These are phyloP conservation scores for Metschnikowia vanudenii DNA, from an alignment of 805 yeast genomes.

Conservation along the genomic window DNA sequence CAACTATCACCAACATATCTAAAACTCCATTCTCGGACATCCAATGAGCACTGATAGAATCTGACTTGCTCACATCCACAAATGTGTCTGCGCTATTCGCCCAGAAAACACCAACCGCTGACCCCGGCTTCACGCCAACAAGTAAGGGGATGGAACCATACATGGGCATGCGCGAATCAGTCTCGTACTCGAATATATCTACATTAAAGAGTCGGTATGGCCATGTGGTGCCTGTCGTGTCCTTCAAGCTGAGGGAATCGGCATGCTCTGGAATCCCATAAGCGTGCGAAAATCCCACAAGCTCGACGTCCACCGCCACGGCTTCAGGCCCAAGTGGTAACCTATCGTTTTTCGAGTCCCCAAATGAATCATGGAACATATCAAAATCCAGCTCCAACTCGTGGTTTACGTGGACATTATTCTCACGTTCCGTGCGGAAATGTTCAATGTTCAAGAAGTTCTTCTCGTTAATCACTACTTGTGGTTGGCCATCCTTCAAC, in stretches of 20 bases:
- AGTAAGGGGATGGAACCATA: slow-evolving; percentile 93
- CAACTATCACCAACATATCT: slow-evolving; percentile 71
- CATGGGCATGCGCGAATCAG: slow-evolving; percentile 82
- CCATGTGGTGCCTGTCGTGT: slow-evolving; percentile 53
- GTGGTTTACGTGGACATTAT: slow-evolving; percentile 26
- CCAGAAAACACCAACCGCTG: slow-evolving; percentile 84
- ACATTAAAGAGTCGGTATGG: slow-evolving; percentile 92
- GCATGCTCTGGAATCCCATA: slow-evolving; percentile 99
- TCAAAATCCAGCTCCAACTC: slow-evolving; percentile 63
- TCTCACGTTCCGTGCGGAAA: slow-evolving; percentile 46
- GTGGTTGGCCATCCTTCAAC: slow-evolving; percentile 42
- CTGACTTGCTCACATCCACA: slow-evolving; percentile 59
- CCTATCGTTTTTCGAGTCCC: slow-evolving; percentile 62
- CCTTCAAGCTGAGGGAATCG: slow-evolving; percentile 69
- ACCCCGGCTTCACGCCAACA: slow-evolving; percentile 58
- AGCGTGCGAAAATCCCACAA: slow-evolving; percentile 58
- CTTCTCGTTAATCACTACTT: slow-evolving; percentile 65
- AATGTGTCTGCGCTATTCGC: slow-evolving; percentile 90
- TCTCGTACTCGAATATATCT: slow-evolving; percentile 92
- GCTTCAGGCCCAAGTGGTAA: slow-evolving; percentile 88
- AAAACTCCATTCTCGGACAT: slow-evolving; percentile 86
- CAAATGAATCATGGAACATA: slow-evolving; percentile 69
- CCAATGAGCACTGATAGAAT: slow-evolving; percentile 71
- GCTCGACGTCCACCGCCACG: slow-evolving; percentile 72
- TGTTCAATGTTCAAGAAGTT: slow-evolving; percentile 82